These are phyloP conservation scores for Colletotrichum tabaci DNA, from an alignment of 2,329 filamentous ascomycete genomes.

Conservation along the genomic window DNA sequence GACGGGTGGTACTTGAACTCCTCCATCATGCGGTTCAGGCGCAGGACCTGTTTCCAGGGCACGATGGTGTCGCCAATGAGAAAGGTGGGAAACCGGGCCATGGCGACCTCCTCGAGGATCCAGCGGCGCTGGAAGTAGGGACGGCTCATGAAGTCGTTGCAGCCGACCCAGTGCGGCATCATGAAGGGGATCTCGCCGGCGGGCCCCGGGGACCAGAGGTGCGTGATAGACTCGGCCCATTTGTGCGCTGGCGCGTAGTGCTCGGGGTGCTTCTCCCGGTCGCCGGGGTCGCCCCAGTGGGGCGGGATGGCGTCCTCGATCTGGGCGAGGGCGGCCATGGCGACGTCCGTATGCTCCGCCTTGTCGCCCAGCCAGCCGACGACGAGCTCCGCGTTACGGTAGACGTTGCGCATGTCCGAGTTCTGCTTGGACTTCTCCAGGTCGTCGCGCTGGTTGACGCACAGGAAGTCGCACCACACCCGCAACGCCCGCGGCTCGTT, in stretches of 20 bases:
- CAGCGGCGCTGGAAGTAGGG: conserved; percentile 54
- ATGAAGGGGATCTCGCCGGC: conserved; percentile 45
- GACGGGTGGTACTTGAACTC: conserved; percentile 53
- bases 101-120: conserved; percentile 55
- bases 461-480: conserved; percentile 52
- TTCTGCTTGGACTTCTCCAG: conserved; percentile 49
- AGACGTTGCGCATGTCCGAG: conserved; percentile 49
- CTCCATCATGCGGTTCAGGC: conserved; percentile 53
- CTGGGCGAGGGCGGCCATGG: conserved; percentile 46
- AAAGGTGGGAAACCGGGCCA: conserved; percentile 48
- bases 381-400: conserved; percentile 51
- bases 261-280: conserved; percentile 51
- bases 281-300: conserved; percentile 52
- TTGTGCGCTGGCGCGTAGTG: conserved; percentile 52
- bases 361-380: conserved; percentile 53
- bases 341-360: conserved; percentile 47
- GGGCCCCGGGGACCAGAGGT: conserved; percentile 46
- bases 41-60: conserved; percentile 54
- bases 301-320: conserved; percentile 51
- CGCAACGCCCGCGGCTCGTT: conserved; percentile 41
- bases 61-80: conserved; percentile 54
- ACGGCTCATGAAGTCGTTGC: conserved; percentile 50
- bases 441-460: conserved; percentile 48
- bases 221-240: conserved; percentile 49
- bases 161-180: conserved; percentile 45